Evolutionary conservation across 208 protist genomes (phyloP), one percentile per base, ranked within the genome.

Genomic region (Entamoeba invadens): DNA sequence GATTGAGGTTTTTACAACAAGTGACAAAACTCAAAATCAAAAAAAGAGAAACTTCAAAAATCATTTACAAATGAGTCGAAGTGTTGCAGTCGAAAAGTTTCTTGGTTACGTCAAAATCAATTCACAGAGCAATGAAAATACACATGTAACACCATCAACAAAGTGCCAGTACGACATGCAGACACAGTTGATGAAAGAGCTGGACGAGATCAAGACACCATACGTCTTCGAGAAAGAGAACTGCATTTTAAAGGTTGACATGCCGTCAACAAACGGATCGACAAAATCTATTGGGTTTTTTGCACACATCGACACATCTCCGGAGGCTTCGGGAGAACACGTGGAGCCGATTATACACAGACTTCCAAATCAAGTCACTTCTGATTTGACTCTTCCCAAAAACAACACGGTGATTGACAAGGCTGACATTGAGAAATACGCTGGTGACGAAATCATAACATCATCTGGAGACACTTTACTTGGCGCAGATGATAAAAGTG

Each of bases 401-500:
- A 25, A 25, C 18, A 44, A 44, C 18, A 46, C 42, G 10, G 35
- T 44, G 18, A 92, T 46, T 8, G n/a, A 25, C 35, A 44, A 44
- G 35, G 87, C 44, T 1, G 87, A 92, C 35, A 45, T 92, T 12
- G 31, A 35, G 18, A 50, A 45, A n/a, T 92, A 92, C n/a, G 45
- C 18, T 46, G 91, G 91, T 38, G 21, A 46, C 4, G 38, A 45
- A 38, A 47, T 92, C 12, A 92, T 92, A 38, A 92, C 91, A 47
- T 45, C 91, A 6, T 45, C 35, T 46, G 91, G 91, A 47, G 31
- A 45, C 50, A 92, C 91, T 35, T 47, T 92, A 38, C 38, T 92
- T 10, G 91, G 91, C 25, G 91, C 91, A 21, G 91, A 92, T 92
- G 91, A 92, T 47, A 92, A 92, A n/a, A 18, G 18, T 42, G 91